phyloP scores from a whole-genome alignment of 2,329 filamentous ascomycete genomes.

The Elsinoe batatas region DNA sequence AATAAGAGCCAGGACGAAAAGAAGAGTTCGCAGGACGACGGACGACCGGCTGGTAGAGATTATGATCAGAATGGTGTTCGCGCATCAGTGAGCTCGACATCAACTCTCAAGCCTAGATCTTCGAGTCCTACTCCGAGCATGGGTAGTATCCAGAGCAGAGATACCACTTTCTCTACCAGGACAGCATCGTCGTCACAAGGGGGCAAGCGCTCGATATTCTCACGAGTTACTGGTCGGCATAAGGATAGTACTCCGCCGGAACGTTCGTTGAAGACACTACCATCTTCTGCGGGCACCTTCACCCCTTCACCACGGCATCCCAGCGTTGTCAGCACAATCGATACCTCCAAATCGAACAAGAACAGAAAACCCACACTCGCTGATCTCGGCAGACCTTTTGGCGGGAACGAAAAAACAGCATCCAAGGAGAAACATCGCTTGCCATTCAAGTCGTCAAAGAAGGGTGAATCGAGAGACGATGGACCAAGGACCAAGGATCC shows the following conservation, averaged over 20 bases:
- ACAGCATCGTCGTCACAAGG: slow-evolving; percentile 46
- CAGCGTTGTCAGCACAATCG: slow-evolving; percentile 5
- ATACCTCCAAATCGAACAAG: slow-evolving; percentile 19
- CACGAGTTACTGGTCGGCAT: slow-evolving; percentile 42
- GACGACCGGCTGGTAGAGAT: slow-evolving; percentile 1
- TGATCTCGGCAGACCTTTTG: slow-evolving; percentile 13
- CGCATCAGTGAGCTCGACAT: slow-evolving; percentile 37
- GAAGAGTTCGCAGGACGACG: slow-evolving; percentile 23
- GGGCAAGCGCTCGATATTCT: slow-evolving; percentile 42
- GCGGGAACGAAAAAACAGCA: slow-evolving; percentile 13
- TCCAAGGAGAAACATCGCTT: slow-evolving; percentile 30
- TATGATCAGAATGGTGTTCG: slow-evolving; percentile 42
- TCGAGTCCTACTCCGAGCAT: slow-evolving; percentile 75
- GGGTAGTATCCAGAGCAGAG: slow-evolving; percentile 49
- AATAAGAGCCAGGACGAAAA: slow-evolving; percentile 55
- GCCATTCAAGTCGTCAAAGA: slow-evolving; percentile 43
- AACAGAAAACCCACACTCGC: slow-evolving; percentile 15
- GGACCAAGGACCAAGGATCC: slow-evolving; percentile 37
- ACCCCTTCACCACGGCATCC: slow-evolving; percentile 16
- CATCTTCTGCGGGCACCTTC: slow-evolving; percentile 32
- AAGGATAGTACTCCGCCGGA: slow-evolving; percentile 32
- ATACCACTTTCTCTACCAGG: slow-evolving; percentile 34
- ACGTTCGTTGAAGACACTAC: slow-evolving; percentile 32
- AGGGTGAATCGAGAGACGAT: slow-evolving; percentile 36
- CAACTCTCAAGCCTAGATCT: slow-evolving; percentile 51